These are phyloP conservation scores for Cryptococcus depauperatus DNA, from an alignment of 1,284 basidiomycete species.

Conservation along the genomic window DNA sequence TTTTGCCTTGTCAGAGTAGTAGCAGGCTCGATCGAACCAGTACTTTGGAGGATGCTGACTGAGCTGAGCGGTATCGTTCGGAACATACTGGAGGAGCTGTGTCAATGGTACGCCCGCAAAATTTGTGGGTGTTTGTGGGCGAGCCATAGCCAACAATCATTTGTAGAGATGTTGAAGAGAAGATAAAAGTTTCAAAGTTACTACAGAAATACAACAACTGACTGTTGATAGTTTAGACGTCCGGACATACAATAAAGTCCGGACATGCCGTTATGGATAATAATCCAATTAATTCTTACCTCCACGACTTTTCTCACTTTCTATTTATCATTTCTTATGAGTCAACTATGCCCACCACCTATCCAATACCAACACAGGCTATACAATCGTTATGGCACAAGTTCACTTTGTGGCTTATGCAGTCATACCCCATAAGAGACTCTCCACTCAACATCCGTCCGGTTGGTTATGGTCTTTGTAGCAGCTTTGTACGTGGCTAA, in stretches of 20 bases:
- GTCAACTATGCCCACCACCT: constrained; percentile 20
- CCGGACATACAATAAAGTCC: no score
- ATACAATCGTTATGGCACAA: constrained; percentile 27
- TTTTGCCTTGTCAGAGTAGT: constrained; percentile 34
- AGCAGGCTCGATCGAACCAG: constrained; percentile 38
- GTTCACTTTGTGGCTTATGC: constrained; percentile 23
- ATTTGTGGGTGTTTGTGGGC: background rate
- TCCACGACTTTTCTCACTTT: background rate
- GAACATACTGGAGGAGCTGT: background rate
- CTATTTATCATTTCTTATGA: no score
- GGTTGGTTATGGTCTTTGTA: constrained; percentile 13
- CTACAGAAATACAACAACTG: no score
- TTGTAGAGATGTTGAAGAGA: background rate
- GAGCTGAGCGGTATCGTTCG: background rate
- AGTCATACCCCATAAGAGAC: constrained; percentile 33
- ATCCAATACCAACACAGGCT: constrained; percentile 31
- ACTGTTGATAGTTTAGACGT: no score
- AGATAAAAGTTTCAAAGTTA: no score
- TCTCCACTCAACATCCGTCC: constrained; percentile 39
- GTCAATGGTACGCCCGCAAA: constrained; percentile 16
- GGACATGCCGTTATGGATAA: no score
- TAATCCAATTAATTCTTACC: background rate
- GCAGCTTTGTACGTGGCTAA: background rate
- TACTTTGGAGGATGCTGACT: constrained; percentile 24
- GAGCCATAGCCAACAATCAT: no score